phyloP scores from a whole-genome alignment of 169 alveolate species.

The Cytauxzoon felis region DNA sequence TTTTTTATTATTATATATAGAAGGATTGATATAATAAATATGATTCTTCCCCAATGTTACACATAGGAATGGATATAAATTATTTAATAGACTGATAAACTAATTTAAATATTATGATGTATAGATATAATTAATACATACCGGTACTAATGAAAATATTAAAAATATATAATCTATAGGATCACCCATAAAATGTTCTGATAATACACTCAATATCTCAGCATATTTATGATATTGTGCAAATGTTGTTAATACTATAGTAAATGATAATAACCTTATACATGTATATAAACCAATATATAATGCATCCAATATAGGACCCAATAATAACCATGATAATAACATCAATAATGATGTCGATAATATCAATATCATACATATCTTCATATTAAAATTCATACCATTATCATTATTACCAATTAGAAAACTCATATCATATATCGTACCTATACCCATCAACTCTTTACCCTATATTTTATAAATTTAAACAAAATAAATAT shows the following conservation, averaged over 20 bases:
- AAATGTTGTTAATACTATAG: conserved; percentile 18
- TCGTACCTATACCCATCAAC: no score
- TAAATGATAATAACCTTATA: conserved; percentile 24
- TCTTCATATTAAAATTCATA: no score
- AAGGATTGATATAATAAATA: conserved; percentile 53
- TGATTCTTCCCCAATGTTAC: conserved; percentile 50
- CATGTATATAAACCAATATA: conserved; percentile 12
- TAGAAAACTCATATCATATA: no score
- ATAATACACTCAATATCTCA: conserved; percentile 20
- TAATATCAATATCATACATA: conserved; percentile 7
- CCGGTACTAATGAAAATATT: conserved; percentile 41
- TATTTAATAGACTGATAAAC: conserved; percentile 32
- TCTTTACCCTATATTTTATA: no score
- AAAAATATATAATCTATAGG: conserved; percentile 46
- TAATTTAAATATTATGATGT: not conserved
- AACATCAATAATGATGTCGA: conserved; percentile 25
- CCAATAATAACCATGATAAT: conserved; percentile 46
- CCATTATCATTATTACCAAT: no score
- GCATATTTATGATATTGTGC: conserved; percentile 30
- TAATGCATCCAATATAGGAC: conserved; percentile 36
- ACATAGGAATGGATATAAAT: conserved; percentile 57
- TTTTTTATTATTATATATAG: conserved; percentile 24
- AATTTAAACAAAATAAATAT: not conserved
- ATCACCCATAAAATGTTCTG: conserved; percentile 40
- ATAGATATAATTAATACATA: no score